Base-by-base conservation (phyloP, 1,139 yeast genomes). In the Trichomonascaceae sp. region DNA sequence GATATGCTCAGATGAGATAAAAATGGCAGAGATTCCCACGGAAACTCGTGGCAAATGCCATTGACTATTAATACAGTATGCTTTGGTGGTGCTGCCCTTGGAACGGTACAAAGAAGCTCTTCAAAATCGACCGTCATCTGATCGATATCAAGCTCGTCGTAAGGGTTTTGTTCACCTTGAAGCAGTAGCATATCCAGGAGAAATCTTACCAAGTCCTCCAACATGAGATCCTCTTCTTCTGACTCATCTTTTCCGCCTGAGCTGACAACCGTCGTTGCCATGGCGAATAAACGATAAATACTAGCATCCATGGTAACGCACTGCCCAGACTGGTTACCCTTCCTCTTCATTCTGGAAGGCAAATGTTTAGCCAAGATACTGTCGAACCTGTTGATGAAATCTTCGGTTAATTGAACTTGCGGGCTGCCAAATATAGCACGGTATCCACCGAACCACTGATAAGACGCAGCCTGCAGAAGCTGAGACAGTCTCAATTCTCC, bases 1-100 rank as follows among this genome's bases (percentile, higher is more conserved):
- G 96, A 80, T 0, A 87, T 79, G 0, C 96, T 82, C 46, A 70
- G 72, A 0, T 66, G 64, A 49, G 79, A 69, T 55, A 91, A 67
- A 49, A 79, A 74, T 0, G 82, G 77, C 39, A 91, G 67, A 0
- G 90, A 84, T 65, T 93, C 99, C 98, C 98, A 93, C 0, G 98
- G 98, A 49, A 93, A 75, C 30, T 72, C 70, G 12, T 81, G 80
- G 61, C 95, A 84, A 8, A 73, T 72, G 47, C 83, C 76, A 49
- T 90, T 84, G 2, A 89, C 80, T 9, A 93, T 73, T 51, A 93
- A 71, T 1, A 91, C 82, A 1, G 84, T 73, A 66, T 90, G 97
- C 3, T 73, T 44, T 30, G 20, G 57, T 47, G 13, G 54, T 60
- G 5, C 41, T 49, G 10, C 52, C 32, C 13, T 50, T 50, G 32